Evolutionary conservation across 176 grass and related monocot genomes (phyloP).

Genomic region (Avena atlantica): DNA sequence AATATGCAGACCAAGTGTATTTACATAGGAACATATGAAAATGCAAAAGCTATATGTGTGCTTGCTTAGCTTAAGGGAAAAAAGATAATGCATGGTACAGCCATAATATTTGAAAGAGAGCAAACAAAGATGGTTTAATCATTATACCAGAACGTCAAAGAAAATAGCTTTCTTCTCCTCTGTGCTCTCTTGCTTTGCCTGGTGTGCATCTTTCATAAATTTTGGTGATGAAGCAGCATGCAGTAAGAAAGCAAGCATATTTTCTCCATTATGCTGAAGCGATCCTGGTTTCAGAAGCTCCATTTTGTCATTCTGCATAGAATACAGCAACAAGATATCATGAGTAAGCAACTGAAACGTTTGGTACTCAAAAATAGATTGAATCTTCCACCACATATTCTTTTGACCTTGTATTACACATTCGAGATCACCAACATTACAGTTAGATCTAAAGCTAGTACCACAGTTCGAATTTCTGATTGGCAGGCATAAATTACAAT

Average conservation of each 20-base stretch:
- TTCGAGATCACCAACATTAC: background rate
- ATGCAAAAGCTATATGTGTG: background rate
- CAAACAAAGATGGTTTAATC: constrained; percentile 12
- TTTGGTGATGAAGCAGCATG: constrained; percentile 72
- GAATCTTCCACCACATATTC: constrained; percentile 28
- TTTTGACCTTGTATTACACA: constrained; percentile 8
- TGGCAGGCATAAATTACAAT: constrained; percentile 5
- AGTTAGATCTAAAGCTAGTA: constrained; percentile 26
- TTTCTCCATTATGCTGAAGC: constrained; percentile 96
- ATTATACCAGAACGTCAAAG: constrained; percentile 90
- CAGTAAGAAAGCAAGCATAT: constrained; percentile 94
- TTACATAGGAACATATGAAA: constrained; percentile 4
- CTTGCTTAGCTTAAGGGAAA: background rate
- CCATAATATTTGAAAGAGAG: constrained; percentile 8
- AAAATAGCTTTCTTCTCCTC: constrained; percentile 66
- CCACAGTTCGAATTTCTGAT: background rate
- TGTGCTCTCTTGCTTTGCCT: constrained; percentile 53
- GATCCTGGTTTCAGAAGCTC: constrained; percentile 90
- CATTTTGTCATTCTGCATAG: constrained; percentile 95
- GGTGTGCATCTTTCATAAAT: constrained; percentile 63
- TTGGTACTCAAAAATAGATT: background rate
- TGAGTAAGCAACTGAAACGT: constrained; percentile 14
- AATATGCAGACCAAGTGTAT: constrained; percentile 9
- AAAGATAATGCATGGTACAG: constrained; percentile 27
- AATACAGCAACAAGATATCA: constrained; percentile 39